phyloP scores from a whole-genome alignment of 306 rosid genomes.

The Nissolia schottii region DNA sequence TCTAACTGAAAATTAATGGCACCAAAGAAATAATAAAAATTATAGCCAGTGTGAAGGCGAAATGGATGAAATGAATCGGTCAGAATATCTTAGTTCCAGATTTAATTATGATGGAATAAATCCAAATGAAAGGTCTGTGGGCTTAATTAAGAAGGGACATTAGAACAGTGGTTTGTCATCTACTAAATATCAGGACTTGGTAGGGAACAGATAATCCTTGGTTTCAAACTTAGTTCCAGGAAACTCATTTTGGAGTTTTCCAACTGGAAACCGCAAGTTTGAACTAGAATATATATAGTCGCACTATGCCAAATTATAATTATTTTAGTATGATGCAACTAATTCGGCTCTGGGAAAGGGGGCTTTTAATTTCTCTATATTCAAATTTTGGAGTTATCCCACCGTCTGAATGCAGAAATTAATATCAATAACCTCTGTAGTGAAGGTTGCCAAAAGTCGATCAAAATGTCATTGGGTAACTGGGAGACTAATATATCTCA shows the following conservation, averaged over 20 bases:
- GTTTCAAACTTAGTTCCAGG: neutral
- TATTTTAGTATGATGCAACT: neutral
- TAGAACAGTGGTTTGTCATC: conserved; percentile 2
- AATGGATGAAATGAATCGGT: neutral
- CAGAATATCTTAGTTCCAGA: neutral
- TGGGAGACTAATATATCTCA: no score
- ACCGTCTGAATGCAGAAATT: neutral
- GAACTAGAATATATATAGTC: no score
- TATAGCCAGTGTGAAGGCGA: neutral
- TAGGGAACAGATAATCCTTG: neutral
- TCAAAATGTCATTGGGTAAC: no score
- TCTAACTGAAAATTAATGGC: neutral
- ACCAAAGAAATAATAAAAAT: neutral
- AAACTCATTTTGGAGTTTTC: neutral
- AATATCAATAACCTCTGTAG: neutral
- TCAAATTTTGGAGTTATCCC: neutral
- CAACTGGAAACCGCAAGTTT: no score
- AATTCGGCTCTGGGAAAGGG: neutral
- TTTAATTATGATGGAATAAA: neutral
- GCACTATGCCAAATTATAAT: neutral
- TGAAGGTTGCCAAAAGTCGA: neutral
- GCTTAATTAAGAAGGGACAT: neutral
- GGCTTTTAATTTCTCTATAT: neutral
- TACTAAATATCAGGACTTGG: conserved; percentile 3
- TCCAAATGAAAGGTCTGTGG: neutral